Percentiles rank a stretch among this genome's conserved stretches.
Evolutionary conservation across 495 filamentous ascomycete species (phyloP).

Genomic region (Copromyces sp.): DNA sequence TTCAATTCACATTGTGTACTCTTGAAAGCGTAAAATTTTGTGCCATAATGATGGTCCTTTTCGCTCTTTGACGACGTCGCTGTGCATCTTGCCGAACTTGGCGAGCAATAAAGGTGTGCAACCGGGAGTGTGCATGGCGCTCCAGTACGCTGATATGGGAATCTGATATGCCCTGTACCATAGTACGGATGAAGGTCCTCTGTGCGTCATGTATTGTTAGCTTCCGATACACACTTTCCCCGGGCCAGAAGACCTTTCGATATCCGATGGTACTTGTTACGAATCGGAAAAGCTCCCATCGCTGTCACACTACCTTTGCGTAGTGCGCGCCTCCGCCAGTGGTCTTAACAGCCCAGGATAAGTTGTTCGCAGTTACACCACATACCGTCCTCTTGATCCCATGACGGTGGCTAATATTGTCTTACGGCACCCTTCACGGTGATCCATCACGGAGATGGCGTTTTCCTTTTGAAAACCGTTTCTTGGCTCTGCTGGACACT

Average conservation of each 20-base stretch:
- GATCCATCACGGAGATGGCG: neutral
- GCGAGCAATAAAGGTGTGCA: neutral
- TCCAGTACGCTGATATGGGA: neutral
- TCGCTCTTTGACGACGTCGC: neutral
- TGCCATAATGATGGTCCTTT: neutral
- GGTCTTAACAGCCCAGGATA: neutral
- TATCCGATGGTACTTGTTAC: neutral
- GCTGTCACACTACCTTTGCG: neutral
- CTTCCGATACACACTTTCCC: neutral
- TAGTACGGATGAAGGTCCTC: neutral
- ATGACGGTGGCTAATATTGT: neutral
- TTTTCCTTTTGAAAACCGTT: neutral
- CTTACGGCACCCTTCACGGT: neutral
- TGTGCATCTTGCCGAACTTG: neutral
- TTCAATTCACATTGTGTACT: neutral
- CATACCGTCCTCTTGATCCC: neutral
- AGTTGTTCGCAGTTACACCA: neutral
- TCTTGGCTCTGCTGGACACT: neutral
- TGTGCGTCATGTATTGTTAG: neutral
- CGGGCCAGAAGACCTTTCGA: neutral
- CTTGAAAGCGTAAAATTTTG: neutral
- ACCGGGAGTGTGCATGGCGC: neutral
- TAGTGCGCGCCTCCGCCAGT: neutral
- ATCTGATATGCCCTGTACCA: neutral
- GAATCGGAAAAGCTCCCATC: neutral